These are phyloP conservation scores for Coemansia sp. DNA, from an alignment of 192 early-diverging fungal genomes.

Conservation along the genomic window DNA sequence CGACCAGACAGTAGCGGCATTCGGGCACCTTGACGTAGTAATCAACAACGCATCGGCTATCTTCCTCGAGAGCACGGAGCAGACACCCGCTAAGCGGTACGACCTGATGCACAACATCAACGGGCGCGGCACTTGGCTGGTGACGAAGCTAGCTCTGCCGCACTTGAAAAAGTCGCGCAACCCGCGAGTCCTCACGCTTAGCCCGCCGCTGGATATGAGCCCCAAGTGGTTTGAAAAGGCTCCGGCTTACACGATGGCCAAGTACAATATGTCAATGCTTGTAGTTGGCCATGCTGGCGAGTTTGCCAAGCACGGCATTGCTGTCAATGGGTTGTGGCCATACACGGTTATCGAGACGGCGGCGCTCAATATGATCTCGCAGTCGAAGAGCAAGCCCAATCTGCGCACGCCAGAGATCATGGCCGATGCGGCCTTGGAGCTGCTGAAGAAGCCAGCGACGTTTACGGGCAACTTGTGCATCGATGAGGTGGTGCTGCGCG, in stretches of 20 bases:
- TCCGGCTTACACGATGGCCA: conserved; percentile 68
- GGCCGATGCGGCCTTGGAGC: conserved; percentile 72
- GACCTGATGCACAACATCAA: conserved; percentile 78
- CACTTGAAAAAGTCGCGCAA: conserved; percentile 67
- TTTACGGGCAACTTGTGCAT: conserved; percentile 73
- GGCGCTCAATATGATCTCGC: conserved; percentile 54
- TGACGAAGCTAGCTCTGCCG: conserved; percentile 66
- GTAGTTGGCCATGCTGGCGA: conserved; percentile 73
- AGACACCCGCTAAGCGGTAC: conserved; percentile 57
- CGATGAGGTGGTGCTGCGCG: conserved; percentile 76
- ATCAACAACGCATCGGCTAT: conserved; percentile 83
- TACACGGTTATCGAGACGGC: conserved; percentile 73
- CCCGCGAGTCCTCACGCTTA: conserved; percentile 73
- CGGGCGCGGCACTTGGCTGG: conserved; percentile 76
- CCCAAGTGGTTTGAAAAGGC: conserved; percentile 66
- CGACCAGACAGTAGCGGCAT: conserved; percentile 60
- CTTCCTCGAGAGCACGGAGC: conserved; percentile 61
- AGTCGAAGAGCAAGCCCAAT: background rate
- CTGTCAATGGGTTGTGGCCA: conserved; percentile 78
- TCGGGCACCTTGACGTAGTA: conserved; percentile 81
- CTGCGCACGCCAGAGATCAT: conserved; percentile 64
- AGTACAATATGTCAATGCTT: conserved; percentile 74
- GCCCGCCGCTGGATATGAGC: conserved; percentile 68
- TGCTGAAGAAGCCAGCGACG: conserved; percentile 59
- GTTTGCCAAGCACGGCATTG: conserved; percentile 64